Conservation (phyloP, 1,284 basidiomycete species). For the Heterobasidion parviporum region DNA sequence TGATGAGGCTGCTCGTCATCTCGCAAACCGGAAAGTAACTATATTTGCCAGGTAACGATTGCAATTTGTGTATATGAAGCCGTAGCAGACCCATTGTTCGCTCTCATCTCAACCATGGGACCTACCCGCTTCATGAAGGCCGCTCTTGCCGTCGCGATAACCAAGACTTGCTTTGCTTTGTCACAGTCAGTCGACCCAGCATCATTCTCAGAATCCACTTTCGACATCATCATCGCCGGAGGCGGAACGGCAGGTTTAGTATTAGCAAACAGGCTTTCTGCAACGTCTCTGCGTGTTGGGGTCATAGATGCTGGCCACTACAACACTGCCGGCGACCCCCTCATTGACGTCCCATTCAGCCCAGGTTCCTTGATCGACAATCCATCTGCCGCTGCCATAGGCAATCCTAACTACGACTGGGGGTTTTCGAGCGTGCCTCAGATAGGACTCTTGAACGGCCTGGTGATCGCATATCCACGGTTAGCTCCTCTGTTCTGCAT, state of each 20-base stretch:
- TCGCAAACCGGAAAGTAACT: too few species aligned
- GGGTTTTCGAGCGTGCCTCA: slow-evolving; percentile 10
- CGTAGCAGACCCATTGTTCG: too few species aligned
- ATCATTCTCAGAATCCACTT: slow-evolving; percentile 4
- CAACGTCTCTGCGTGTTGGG: slow-evolving; percentile 7
- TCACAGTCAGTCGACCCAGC: slow-evolving; percentile 10
- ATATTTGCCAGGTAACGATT: too few species aligned
- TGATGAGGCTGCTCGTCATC: too few species aligned
- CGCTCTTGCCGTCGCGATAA: too few species aligned
- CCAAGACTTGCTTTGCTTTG: not conserved
- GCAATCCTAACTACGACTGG: slow-evolving; percentile 11
- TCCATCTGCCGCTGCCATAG: slow-evolving; percentile 7
- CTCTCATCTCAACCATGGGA: too few species aligned
- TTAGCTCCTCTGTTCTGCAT: not conserved
- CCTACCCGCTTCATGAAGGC: too few species aligned
- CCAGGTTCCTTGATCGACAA: slow-evolving; percentile 8
- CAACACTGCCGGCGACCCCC: slow-evolving; percentile 5
- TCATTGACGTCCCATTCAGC: slow-evolving; percentile 9
- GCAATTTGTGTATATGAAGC: too few species aligned
- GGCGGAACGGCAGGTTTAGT: slow-evolving; percentile 11
- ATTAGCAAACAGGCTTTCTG: slow-evolving; percentile 9
- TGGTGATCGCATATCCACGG: slow-evolving; percentile 8
- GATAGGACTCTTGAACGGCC: slow-evolving; percentile 5
- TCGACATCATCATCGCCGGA: slow-evolving; percentile 9
- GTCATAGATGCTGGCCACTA: slow-evolving; percentile 10